Conservation (phyloP, 352 stramenopile species). For the Globisporangium perplexum region DNA sequence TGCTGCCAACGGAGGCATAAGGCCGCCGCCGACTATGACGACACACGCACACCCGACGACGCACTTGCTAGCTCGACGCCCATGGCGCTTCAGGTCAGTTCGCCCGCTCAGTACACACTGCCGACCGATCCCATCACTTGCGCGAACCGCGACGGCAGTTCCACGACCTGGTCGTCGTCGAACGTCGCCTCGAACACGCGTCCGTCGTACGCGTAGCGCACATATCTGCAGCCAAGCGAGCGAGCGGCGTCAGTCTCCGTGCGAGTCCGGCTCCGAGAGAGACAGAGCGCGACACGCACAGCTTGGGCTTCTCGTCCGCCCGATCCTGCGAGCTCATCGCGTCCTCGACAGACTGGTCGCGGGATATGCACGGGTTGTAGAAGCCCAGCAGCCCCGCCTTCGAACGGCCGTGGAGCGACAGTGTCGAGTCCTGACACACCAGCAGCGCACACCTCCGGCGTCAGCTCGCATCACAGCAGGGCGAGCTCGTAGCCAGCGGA, state of each 20-base stretch:
- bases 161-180: slow-evolving; percentile 62
- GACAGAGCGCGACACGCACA: slow-evolving; percentile 34
- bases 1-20: no score
- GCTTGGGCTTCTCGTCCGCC: slow-evolving; percentile 30
- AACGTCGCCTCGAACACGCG: slow-evolving; percentile 81
- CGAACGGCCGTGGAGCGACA: slow-evolving; percentile 45
- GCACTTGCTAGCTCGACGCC: no score
- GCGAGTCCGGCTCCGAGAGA: not conserved
- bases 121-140: slow-evolving; percentile 62
- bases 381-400: slow-evolving; percentile 74
- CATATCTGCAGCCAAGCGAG: slow-evolving; percentile 35
- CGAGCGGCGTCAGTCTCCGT: not conserved
- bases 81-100: no score
- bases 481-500: no score
- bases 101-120: slow-evolving; percentile 42
- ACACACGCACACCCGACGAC: no score
- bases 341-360: slow-evolving; percentile 37
- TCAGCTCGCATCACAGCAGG: not conserved
- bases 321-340: slow-evolving; percentile 3
- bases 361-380: slow-evolving; percentile 71
- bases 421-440: slow-evolving; percentile 37
- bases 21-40: no score
- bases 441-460: no score
- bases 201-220: slow-evolving; percentile 68
- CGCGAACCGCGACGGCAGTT: slow-evolving; percentile 65